phyloP scores from a whole-genome alignment of 1,284 basidiomycete genomes.

The Ceratobasidium sp. region DNA sequence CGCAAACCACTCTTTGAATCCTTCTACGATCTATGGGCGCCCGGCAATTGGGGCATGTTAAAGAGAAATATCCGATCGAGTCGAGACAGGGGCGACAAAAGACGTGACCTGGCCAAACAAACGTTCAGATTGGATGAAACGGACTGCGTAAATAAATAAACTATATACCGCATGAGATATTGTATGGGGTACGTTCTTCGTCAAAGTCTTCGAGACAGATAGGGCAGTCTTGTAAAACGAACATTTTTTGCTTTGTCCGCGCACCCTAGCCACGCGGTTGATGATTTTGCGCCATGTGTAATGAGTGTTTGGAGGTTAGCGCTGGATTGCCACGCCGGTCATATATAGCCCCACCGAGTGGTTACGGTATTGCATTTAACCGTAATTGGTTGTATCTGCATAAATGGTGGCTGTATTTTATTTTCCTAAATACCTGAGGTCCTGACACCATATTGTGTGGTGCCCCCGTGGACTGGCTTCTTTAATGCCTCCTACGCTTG shows the following conservation, averaged over 20 bases:
- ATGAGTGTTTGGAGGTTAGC: too few species aligned
- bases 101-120: background rate
- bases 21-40: background rate
- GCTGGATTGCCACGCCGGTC: too few species aligned
- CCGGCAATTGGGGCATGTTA: conserved; percentile 27
- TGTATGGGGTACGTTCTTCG: conserved; percentile 10
- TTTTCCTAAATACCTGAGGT: too few species aligned
- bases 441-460: too few species aligned
- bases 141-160: too few species aligned
- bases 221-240: conserved; percentile 18
- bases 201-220: conserved; percentile 27
- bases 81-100: conserved; percentile 30
- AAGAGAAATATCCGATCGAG: background rate
- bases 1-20: conserved; percentile 4
- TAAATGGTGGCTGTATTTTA: too few species aligned
- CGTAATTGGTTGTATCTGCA: too few species aligned
- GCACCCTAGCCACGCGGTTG: too few species aligned
- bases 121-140: background rate
- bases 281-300: too few species aligned
- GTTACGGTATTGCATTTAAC: too few species aligned
- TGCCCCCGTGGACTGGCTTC: conserved; percentile 17
- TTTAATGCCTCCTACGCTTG: conserved; percentile 25
- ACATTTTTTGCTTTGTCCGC: too few species aligned
- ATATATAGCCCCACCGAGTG: too few species aligned
- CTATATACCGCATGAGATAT: conserved; percentile 19